Evolutionary conservation across 2,329 filamentous ascomycete species (phyloP).

Genomic region (Beauveria rudraprayagi): DNA sequence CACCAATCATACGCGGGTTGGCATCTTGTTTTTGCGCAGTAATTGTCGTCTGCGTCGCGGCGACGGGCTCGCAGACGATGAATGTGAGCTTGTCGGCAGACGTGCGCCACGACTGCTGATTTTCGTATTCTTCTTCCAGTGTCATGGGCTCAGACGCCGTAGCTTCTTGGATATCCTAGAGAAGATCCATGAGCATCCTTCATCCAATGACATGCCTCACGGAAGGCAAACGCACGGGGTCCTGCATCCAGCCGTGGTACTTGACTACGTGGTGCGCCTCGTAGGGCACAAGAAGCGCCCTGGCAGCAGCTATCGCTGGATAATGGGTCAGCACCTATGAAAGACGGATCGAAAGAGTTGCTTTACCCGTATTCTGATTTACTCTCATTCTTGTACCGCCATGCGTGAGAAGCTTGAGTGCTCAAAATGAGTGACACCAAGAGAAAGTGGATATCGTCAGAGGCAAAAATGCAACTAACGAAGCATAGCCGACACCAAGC

Average conservation of each 20-base stretch:
- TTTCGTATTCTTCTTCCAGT: constrained; percentile 75
- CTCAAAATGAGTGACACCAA: not conserved
- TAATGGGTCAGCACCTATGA: accelerated
- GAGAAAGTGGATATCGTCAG: not conserved
- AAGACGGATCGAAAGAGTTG: no score
- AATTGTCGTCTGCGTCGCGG: constrained; percentile 6
- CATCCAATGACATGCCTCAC: not conserved
- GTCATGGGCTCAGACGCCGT: constrained; percentile 83
- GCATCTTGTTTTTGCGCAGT: constrained; percentile 43
- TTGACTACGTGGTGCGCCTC: constrained; percentile 68
- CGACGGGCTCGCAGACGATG: constrained; percentile 57
- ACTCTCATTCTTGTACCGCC: not conserved
- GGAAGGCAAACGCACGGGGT: constrained; percentile 42
- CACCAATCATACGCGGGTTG: constrained; percentile 56
- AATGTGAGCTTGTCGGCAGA: constrained; percentile 88
- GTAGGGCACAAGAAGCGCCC: constrained; percentile 75
- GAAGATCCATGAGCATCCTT: not conserved
- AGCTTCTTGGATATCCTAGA: constrained; percentile 64
- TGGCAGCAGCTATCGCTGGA: constrained; percentile 57
- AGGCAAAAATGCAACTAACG: constrained; percentile 5
- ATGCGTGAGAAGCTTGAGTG: not conserved
- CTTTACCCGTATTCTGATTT: not conserved
- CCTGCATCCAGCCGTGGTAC: constrained; percentile 91
- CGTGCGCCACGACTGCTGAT: constrained; percentile 79
- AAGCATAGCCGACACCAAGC: not conserved